Base-by-base conservation (phyloP, 495 filamentous ascomycete genomes). In the Penicillium manginii region DNA sequence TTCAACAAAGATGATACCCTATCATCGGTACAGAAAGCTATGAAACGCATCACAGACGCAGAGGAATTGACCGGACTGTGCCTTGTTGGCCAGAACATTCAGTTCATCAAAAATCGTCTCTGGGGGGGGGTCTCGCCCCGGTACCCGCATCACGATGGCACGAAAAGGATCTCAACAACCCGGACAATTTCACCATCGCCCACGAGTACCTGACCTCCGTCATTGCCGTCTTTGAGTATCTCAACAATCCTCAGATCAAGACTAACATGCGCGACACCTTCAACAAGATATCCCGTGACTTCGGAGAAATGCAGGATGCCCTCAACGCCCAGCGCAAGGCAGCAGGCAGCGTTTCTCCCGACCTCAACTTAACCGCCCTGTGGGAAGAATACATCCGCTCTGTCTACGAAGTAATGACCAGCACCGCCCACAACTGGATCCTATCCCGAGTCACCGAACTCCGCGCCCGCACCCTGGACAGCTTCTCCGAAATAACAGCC, bases 91-190 rank as follows among this genome's bases (percentile, higher is more conserved):
- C 56, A 62, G 14, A 71, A 71, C 33, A 65, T 71, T 23, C 57
- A 66, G 4, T 67, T 49, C 40, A 42, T 70, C 46, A 67, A 62
- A 32, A 55, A 21, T 12, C 56, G 71, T 35, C 22, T 70, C 3
- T 74, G 67, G 67, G 63, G 62, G 63, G 62, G 35, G 73, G 73
- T 6, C 59, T 74, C 18, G 37, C 59, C 2, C 73, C 71, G 2
- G 26, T 74, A 17, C 64, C 61, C 19, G 65, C 69, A 14, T 57
- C 63, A 42, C 55, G 66, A 48, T 76, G 73, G 71, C 37, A 39
- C 5, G 66, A 70, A 8, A 72, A 69, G 39, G 57, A 55, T 2
- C 67, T 76, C 3, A 55, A 74, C 35, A 39, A 39, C 15, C 35
- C 35, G 2, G 35, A 39, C 3, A 9, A 39, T 2, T 39, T 39